Base-by-base conservation (phyloP, 2,329 filamentous ascomycete genomes). In the Ophiostoma sp. region DNA sequence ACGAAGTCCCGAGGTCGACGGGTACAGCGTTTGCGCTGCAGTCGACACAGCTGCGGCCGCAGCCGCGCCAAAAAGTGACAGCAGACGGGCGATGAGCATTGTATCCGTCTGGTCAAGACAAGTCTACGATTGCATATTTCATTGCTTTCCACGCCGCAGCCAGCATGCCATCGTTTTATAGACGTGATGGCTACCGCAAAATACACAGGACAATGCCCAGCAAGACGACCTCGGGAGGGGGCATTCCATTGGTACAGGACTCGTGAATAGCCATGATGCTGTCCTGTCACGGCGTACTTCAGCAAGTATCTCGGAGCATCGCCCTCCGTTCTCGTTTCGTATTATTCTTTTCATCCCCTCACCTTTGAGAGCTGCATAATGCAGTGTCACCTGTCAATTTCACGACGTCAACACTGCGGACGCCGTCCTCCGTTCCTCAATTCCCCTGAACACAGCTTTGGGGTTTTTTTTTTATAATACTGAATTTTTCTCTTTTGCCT, bases 1-100 rank as follows among this genome's bases (percentile, higher is more conserved):
- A 20, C 73, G 73, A 5, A 57, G 52, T 0, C 52, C 52, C 3
- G 52, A 57, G 8, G 52, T 57, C 23, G 52, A 57, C 13, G 52
- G 52, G 52, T 27, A 57, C 52, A n/a, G 7, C 17, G 44, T 48
- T n/a, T 23, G 27, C 3, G n/a, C 52, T 15, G 23, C 23, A 10
- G 52, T 15, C 8, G 52, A 23, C n/a, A 27, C 52, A 23, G n/a
- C n/a, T 13, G 52, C 52, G n/a, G 52, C 52, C 3, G 52, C n/a
- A 6, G 52, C 23, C 7, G 4, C n/a, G 52, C 52, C 23, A 2
- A 57, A 3, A 15, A 57, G 8, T 27, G n/a, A 27, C 15, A 57
- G 10, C 4, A 57, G n/a, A 57, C 52, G 52, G 27, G 52, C 11
- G 13, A 15, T 27, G 11, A 27, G 15, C 52, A 57, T 57, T 57